phyloP scores from a whole-genome alignment of 768 basidiomycete species.

The Lactifluus volemus region DNA sequence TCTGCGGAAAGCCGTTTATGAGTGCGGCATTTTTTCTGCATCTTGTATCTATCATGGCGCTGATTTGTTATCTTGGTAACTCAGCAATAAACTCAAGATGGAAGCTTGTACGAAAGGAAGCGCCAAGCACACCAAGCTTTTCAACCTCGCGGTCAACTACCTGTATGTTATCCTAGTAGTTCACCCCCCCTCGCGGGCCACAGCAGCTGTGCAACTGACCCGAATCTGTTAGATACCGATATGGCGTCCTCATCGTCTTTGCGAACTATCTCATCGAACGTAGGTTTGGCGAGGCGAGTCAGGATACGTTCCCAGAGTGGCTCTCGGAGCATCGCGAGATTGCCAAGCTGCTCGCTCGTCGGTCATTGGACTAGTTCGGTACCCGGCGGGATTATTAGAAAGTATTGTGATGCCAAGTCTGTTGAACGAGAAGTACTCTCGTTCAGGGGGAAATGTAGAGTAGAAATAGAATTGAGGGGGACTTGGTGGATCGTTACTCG shows the following conservation, averaged over 20 bases:
- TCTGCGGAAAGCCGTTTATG: conserved; percentile 88
- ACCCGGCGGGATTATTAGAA: neutral
- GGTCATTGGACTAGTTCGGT: conserved; percentile 50
- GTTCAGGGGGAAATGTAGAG: neutral
- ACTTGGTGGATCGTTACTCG: neutral
- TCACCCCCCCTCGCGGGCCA: neutral
- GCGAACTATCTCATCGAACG: conserved; percentile 88
- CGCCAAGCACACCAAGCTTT: conserved; percentile 65
- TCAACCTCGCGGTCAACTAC: conserved; percentile 79
- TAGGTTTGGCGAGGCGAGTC: conserved; percentile 32
- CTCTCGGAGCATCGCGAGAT: conserved; percentile 79
- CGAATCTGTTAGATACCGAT: conserved; percentile 52
- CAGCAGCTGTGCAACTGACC: neutral
- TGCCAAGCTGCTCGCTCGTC: conserved; percentile 55
- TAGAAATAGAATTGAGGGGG: neutral
- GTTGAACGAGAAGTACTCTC: too few species aligned
- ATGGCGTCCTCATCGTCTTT: conserved; percentile 88
- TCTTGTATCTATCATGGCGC: neutral
- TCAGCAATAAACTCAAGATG: conserved; percentile 83
- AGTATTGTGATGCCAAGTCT: neutral
- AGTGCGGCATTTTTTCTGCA: conserved; percentile 42
- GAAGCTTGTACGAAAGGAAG: conserved; percentile 77
- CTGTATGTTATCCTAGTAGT: conserved; percentile 39
- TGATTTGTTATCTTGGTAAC: neutral
- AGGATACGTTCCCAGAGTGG: conserved; percentile 70